Evolutionary conservation across 495 filamentous ascomycete species (phyloP).

Genomic region (Daldinia grandis): DNA sequence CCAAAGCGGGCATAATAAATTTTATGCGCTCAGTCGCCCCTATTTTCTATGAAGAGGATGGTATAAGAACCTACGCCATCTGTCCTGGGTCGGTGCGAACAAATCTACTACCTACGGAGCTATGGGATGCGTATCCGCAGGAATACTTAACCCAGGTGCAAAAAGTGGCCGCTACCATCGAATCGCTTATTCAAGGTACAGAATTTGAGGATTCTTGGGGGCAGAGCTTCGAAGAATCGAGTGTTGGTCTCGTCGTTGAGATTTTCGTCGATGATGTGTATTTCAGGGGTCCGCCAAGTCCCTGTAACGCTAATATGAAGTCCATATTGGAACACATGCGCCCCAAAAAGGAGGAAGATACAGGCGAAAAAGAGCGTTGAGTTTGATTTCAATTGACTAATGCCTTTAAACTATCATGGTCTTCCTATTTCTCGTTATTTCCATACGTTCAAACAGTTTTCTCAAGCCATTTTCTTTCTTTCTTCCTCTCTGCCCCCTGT

Average conservation of each 20-base stretch:
- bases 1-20: conserved; percentile 54
- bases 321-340: conserved; percentile 25
- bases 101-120: conserved; percentile 27
- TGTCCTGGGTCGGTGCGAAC: conserved; percentile 41
- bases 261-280: conserved; percentile 39
- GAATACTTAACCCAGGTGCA: conserved; percentile 32
- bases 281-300: conserved; percentile 22
- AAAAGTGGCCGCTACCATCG: conserved; percentile 28
- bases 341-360: conserved; percentile 13
- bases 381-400: neutral
- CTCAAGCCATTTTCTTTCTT: too few species aligned
- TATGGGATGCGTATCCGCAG: conserved; percentile 42
- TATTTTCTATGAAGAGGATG: conserved; percentile 35
- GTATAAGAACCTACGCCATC: conserved; percentile 40
- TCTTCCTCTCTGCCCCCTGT: too few species aligned
- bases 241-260: conserved; percentile 26
- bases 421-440: neutral
- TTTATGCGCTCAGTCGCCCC: conserved; percentile 51
- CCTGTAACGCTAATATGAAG: conserved; percentile 34
- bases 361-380: neutral
- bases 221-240: conserved; percentile 23
- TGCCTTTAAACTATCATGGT: too few species aligned
- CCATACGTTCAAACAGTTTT: neutral
- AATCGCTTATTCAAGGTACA: conserved; percentile 21
- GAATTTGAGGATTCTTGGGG: conserved; percentile 25